phyloP scores from a whole-genome alignment of 352 stramenopile genomes.

The Pythium phragmitis region DNA sequence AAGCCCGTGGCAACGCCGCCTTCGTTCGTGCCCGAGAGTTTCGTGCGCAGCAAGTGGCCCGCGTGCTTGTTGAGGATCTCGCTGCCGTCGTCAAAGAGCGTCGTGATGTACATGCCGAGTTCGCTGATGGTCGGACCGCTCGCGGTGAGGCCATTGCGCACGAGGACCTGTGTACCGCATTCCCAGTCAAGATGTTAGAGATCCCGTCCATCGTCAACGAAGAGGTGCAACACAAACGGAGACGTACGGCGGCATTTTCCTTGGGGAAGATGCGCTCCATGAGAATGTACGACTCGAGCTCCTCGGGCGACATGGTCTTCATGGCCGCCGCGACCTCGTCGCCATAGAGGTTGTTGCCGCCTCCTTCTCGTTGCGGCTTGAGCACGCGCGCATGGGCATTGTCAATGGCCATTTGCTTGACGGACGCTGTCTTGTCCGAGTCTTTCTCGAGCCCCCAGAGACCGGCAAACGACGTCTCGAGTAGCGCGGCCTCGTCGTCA shows the following conservation, averaged over 20 bases:
- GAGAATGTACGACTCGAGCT: slow-evolving; percentile 92
- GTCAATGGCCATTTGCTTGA: slow-evolving; percentile 68
- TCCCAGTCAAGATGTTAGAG: no score
- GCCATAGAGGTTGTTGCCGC: slow-evolving; percentile 98
- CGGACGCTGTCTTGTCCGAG: slow-evolving; percentile 48
- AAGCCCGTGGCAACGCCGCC: slow-evolving; percentile 95
- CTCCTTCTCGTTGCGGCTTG: slow-evolving; percentile 98
- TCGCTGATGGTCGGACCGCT: slow-evolving; percentile 78
- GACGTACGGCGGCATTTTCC: slow-evolving; percentile 54
- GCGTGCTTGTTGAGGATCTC: slow-evolving; percentile 93
- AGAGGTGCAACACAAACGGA: no score
- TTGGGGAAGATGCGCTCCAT: slow-evolving; percentile 97
- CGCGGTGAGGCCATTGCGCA: slow-evolving; percentile 69
- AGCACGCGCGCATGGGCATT: slow-evolving; percentile 90
- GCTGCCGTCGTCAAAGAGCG: slow-evolving; percentile 70
- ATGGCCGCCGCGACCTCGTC: slow-evolving; percentile 89
- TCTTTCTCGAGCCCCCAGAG: slow-evolving; percentile 94
- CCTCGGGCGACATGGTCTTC: slow-evolving; percentile 56
- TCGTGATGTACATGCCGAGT: slow-evolving; percentile 93
- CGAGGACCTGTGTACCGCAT: slow-evolving; percentile 36
- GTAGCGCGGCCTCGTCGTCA: slow-evolving; percentile 50
- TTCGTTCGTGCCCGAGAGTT: slow-evolving; percentile 95
- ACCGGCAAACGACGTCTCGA: slow-evolving; percentile 93
- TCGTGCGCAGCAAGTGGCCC: slow-evolving; percentile 96
- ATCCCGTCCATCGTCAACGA: no score